Conservation (phyloP, 768 basidiomycete species). For the Gautieria morchelliformis region DNA sequence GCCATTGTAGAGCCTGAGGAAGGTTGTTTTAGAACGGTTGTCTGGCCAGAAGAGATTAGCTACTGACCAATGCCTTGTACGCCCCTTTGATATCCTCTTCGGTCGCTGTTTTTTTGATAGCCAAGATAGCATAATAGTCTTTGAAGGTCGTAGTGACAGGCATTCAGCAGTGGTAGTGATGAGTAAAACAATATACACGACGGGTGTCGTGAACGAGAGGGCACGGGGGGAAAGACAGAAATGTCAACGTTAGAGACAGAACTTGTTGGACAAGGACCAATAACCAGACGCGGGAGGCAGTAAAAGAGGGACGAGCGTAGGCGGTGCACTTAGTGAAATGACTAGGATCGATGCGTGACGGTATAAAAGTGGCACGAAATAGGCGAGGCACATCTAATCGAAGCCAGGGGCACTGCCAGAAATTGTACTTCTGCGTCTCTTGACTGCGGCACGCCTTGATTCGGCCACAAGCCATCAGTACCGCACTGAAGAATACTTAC, state of each 20-base stretch:
- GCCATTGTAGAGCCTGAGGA: constrained; percentile 50
- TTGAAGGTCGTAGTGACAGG: constrained; percentile 6
- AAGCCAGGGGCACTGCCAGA: not conserved
- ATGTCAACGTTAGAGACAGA: not conserved
- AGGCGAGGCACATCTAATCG: not conserved
- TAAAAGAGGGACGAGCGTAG: constrained; percentile 4
- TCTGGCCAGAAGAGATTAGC: constrained; percentile 15
- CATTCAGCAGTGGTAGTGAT: not conserved
- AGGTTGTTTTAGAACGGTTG: not conserved
- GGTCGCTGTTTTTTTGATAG: constrained; percentile 34
- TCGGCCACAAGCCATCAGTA: not conserved
- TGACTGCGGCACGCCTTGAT: not conserved
- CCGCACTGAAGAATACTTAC: not conserved
- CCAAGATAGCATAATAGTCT: constrained; percentile 23
- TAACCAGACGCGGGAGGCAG: not conserved
- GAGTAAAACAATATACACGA: not conserved
- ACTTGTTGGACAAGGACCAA: not conserved
- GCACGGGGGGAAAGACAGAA: not conserved
- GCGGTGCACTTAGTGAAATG: not conserved
- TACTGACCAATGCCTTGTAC: constrained; percentile 51
- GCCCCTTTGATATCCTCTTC: constrained; percentile 47
- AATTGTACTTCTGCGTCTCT: not conserved
- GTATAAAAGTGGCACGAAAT: not conserved
- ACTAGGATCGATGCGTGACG: not conserved
- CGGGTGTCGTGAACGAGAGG: not conserved